These are phyloP conservation scores for Ophiosphaerella narmari DNA, from an alignment of 2,329 filamentous ascomycete species.

Conservation along the genomic window DNA sequence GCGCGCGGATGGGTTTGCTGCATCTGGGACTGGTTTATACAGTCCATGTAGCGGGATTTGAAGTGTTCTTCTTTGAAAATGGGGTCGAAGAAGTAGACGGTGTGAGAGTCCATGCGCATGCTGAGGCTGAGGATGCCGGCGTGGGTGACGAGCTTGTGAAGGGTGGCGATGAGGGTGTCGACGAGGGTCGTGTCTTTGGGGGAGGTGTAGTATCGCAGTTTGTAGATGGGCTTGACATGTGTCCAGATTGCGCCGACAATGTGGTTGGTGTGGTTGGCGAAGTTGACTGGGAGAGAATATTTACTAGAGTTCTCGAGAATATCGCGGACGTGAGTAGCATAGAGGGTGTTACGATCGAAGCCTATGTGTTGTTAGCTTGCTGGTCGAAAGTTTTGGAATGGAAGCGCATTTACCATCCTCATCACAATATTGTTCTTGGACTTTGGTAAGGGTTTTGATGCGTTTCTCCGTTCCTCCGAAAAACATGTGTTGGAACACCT, in stretches of 20 bases:
- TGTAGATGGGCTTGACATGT: slow-evolving; percentile 28
- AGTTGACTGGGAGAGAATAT: slow-evolving; percentile 22
- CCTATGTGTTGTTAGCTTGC: slow-evolving; percentile 12
- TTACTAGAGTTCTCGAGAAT: slow-evolving; percentile 1
- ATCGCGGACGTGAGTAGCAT: slow-evolving; percentile 12
- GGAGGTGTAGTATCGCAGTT: slow-evolving; percentile 2
- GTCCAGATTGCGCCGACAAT: slow-evolving; percentile 20
- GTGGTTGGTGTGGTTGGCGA: slow-evolving; percentile 25
- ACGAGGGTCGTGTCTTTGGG: too few relatives aligned
- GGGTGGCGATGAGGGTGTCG: not conserved
- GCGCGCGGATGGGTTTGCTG: slow-evolving; percentile 3
- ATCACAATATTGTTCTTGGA: slow-evolving; percentile 14
- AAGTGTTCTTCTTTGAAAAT: slow-evolving; percentile 34
- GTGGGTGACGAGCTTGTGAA: slow-evolving; percentile 16
- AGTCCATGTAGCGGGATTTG: slow-evolving; percentile 16
- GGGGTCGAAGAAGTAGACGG: slow-evolving; percentile 33
- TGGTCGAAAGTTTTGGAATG: not conserved
- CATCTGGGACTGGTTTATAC: slow-evolving; percentile 24
- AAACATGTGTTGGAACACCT: slow-evolving; percentile 32
- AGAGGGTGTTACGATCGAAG: slow-evolving; percentile 24
- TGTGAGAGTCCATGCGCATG: slow-evolving; percentile 32
- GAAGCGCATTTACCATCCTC: slow-evolving; percentile 28
- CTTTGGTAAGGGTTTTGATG: slow-evolving; percentile 1
- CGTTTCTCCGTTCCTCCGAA: slow-evolving; percentile 24
- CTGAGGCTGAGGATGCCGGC: slow-evolving; percentile 28